These are phyloP conservation scores for Mollisia scopiformis DNA, from an alignment of 2,329 filamentous ascomycete species.

Conservation along the genomic window DNA sequence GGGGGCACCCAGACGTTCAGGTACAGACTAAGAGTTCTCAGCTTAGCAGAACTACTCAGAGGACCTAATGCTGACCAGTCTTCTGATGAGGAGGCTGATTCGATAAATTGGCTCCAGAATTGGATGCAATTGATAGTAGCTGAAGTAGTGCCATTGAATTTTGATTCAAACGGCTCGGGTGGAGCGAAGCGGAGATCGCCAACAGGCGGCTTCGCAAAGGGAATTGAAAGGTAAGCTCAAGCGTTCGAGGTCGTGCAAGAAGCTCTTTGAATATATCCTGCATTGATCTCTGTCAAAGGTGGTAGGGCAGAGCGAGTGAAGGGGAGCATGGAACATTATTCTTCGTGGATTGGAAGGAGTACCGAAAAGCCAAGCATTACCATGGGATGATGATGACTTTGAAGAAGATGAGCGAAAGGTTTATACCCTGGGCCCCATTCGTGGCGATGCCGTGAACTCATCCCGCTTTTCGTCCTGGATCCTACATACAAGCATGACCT, in stretches of 20 bases:
- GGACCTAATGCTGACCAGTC: not conserved
- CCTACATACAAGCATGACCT: no score
- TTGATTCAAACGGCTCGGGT: not conserved
- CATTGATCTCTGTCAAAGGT: not conserved
- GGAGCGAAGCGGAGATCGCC: not conserved
- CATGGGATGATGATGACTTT: no score
- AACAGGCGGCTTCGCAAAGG: not conserved
- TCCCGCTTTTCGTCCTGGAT: no score
- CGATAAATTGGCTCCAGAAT: not conserved
- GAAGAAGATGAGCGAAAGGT: no score
- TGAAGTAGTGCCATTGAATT: not conserved
- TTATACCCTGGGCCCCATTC: no score
- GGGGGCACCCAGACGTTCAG: not conserved
- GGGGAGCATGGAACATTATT: not conserved
- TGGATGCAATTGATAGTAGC: not conserved
- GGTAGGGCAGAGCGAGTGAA: not conserved
- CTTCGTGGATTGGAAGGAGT: no score
- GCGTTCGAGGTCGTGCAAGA: not conserved
- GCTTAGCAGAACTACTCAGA: not conserved
- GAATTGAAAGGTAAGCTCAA: not conserved
- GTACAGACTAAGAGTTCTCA: not conserved
- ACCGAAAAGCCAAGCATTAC: no score
- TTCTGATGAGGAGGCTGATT: not conserved
- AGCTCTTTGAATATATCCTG: not conserved
- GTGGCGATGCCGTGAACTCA: no score